Percentiles rank a stretch among this genome's conserved stretches.
These are phyloP conservation scores for Saturnispora galanensis DNA, from an alignment of 805 yeast species.

Conservation along the genomic window DNA sequence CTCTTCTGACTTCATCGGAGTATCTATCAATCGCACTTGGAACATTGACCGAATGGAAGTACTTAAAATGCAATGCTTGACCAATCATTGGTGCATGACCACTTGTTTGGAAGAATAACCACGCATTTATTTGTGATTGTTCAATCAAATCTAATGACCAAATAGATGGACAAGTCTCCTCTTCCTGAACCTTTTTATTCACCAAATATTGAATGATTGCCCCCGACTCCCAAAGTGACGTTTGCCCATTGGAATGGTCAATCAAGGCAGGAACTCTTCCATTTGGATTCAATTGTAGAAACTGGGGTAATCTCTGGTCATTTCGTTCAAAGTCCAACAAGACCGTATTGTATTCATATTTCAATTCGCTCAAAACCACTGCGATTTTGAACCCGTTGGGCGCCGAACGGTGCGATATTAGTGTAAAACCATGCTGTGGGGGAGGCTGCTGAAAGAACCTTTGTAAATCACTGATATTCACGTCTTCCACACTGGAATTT, in stretches of 20 bases:
- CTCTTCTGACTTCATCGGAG: conserved; percentile 85
- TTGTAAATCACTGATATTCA: conserved; percentile 41
- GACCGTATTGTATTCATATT: conserved; percentile 68
- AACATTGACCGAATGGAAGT: conserved; percentile 77
- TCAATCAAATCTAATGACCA: conserved; percentile 75
- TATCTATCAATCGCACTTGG: conserved; percentile 87
- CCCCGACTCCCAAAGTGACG: conserved; percentile 91
- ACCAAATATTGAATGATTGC: conserved; percentile 80
- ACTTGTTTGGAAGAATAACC: conserved; percentile 92
- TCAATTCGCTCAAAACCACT: conserved; percentile 75
- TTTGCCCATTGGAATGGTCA: conserved; percentile 56
- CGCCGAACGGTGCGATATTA: conserved; percentile 77
- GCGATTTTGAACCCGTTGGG: conserved; percentile 97
- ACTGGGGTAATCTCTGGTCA: conserved; percentile 90
- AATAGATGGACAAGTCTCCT: conserved; percentile 53
- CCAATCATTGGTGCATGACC: conserved; percentile 99
- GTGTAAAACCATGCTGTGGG: conserved; percentile 74
- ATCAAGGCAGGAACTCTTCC: conserved; percentile 93
- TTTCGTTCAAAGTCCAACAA: conserved; percentile 80
- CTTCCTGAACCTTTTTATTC: conserved; percentile 52
- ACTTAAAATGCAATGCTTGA: conserved; percentile 88
- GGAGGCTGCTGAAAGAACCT: conserved; percentile 55
- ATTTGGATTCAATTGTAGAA: conserved; percentile 88
- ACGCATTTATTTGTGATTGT: conserved; percentile 74
- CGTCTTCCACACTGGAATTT: conserved; percentile 3